These are phyloP conservation scores for Rhodomyrtus psidioides DNA, from an alignment of 441 rosid genomes.

Conservation along the genomic window DNA sequence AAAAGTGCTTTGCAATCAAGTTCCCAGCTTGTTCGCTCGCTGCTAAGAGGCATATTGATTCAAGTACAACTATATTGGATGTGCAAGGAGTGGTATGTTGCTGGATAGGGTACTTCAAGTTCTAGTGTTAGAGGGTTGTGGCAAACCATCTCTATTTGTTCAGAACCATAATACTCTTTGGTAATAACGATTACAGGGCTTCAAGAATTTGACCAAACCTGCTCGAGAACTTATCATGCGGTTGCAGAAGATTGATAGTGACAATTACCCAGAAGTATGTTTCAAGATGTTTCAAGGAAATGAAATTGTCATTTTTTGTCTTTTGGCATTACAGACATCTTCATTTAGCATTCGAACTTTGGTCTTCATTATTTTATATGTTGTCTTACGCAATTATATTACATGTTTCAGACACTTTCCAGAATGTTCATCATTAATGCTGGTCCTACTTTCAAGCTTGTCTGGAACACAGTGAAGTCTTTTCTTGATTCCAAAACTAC, in stretches of 20 bases:
- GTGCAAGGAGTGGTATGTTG: slow-evolving; percentile 10
- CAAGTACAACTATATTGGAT: slow-evolving; percentile 13
- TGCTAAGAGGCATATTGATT: slow-evolving; percentile 8
- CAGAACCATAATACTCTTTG: background rate
- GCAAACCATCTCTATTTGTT: background rate
- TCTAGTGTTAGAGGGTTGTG: background rate
- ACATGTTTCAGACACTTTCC: slow-evolving; percentile 8
- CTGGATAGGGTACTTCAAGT: background rate
- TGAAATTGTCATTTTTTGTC: background rate
- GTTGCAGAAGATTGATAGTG: slow-evolving; percentile 8
- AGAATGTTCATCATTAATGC: slow-evolving; percentile 14
- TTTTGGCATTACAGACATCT: background rate
- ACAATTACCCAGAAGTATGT: slow-evolving; percentile 11
- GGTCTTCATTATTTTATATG: background rate
- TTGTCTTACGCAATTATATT: background rate
- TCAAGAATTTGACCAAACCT: slow-evolving; percentile 4
- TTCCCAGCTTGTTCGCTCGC: slow-evolving; percentile 12
- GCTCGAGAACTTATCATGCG: slow-evolving; percentile 7
- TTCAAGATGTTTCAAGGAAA: background rate
- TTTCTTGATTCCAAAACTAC: slow-evolving; percentile 12
- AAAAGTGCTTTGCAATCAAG: slow-evolving; percentile 2
- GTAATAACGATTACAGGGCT: background rate
- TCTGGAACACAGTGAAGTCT: slow-evolving; percentile 11
- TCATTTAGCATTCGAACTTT: background rate
- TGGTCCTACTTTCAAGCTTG: slow-evolving; percentile 12